Base-by-base conservation (phyloP, 495 filamentous ascomycete species). In the Penicillium mononematosum region DNA sequence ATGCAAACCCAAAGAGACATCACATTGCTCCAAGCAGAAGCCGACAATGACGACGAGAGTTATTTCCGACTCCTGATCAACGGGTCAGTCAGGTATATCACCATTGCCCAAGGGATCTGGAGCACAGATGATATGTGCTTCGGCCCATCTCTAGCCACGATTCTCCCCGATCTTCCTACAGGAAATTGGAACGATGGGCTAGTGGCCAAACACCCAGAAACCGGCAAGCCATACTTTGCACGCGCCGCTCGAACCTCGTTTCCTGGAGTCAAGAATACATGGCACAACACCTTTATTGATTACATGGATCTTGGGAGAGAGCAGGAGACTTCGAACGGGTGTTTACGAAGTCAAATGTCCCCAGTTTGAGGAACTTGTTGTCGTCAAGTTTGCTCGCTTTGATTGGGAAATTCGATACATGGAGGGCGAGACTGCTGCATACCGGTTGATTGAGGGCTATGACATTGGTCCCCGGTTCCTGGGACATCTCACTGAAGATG, bases 381-480 rank as follows among this genome's bases (percentile, higher is more conserved):
- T 80, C 12, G 67, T 55, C 41, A 80, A 80, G 53, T 74, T 79
- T 48, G 66, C 76, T 43, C 62, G 63, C 27, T 80, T 75, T 22
- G 48, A 55, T 5, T 78, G 72, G 71, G 58, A 78, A 48, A 73
- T 72, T 38, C 52, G 60, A n/a, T 72, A 69, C 20, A 38, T 79
- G 0, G 70, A 78, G 55, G 62, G 62, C 16, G 76, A 80, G 53
- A 80, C 75, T 10, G 60, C 46, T 0, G 75, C 71, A 0, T 80
- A 80, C 51, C 36, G 66, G 48, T 75, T 67, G 73, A 73, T 81
- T 10, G 8, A 62, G 0, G 75, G 65, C 24, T 32, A 62, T 54
- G 60, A 54, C 10, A 75, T 78, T 17, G 73, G 68, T 7, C 76
- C 78, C 3, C 42, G 50, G 25, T 79, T 81, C 47, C 61, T 81